A percentile compares a stretch with the other conserved stretches of the same genome.
These are phyloP conservation scores for Citrus mangshanensis DNA, from an alignment of 345 rosid species.

Conservation along the genomic window DNA sequence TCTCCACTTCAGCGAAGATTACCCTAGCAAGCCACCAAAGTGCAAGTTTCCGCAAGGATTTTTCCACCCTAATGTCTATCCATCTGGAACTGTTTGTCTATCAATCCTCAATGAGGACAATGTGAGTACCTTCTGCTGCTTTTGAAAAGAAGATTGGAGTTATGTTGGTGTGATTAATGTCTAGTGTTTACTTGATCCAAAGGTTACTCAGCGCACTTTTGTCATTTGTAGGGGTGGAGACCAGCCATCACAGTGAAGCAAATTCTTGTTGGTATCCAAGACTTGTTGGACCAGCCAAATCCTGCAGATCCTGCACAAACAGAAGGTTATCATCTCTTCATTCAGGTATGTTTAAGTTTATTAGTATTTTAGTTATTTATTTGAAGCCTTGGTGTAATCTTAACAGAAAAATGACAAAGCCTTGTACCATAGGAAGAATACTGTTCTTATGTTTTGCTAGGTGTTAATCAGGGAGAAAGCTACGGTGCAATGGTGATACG, in stretches of 20 bases:
- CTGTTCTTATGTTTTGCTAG: not conserved
- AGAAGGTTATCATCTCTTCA: constrained; percentile 85
- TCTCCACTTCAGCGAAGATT: constrained; percentile 79
- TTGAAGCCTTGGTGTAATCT: not conserved
- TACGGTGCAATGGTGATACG: too few relatives aligned
- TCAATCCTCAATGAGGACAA: constrained; percentile 87
- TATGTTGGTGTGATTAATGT: not conserved
- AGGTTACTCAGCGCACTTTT: constrained; percentile 4
- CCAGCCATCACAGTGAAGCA: constrained; percentile 92
- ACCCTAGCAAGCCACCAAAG: constrained; percentile 92
- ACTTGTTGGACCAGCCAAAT: constrained; percentile 83
- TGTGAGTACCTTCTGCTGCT: constrained; percentile 38
- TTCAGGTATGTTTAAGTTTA: constrained; percentile 49
- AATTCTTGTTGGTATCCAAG: constrained; percentile 89
- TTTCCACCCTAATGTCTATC: constrained; percentile 90
- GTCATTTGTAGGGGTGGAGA: constrained; percentile 69
- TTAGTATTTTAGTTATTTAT: not conserved
- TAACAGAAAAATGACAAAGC: not conserved
- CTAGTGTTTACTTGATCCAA: not conserved
- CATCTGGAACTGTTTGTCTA: constrained; percentile 89
- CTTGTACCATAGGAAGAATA: not conserved
- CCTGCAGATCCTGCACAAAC: constrained; percentile 91
- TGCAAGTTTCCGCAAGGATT: constrained; percentile 82
- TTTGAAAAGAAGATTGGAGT: not conserved
- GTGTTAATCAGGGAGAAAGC: not conserved